A percentile compares a stretch with the other conserved stretches of the same genome.
These are phyloP conservation scores for Sugiyamaella xylanicola DNA, from an alignment of 1,139 yeast species.

Conservation along the genomic window DNA sequence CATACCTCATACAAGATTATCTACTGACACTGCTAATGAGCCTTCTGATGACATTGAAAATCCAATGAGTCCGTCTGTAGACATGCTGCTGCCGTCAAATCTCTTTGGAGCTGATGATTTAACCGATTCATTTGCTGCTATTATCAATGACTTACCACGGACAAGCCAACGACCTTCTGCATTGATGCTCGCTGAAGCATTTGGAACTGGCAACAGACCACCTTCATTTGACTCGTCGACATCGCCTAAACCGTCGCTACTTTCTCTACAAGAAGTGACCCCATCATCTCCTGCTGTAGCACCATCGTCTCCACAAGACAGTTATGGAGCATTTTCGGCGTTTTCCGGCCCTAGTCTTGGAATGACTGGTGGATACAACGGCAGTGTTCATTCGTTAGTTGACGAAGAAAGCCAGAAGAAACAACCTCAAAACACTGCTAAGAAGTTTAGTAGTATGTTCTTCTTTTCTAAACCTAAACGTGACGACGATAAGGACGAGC, in stretches of 20 bases:
- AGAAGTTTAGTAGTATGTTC: conserved; percentile 30
- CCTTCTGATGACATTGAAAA: conserved; percentile 21
- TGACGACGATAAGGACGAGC: conserved; percentile 13
- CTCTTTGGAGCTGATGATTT: conserved; percentile 39
- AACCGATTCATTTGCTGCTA: conserved; percentile 31
- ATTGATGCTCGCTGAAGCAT: conserved; percentile 30
- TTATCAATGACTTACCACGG: conserved; percentile 20
- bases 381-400: conserved; percentile 20
- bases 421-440: conserved; percentile 21
- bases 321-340: conserved; percentile 23
- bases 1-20: background rate
- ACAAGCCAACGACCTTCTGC: conserved; percentile 30
- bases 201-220: conserved; percentile 25
- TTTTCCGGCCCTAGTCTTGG: conserved; percentile 22
- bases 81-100: conserved; percentile 40
- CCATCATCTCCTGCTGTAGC: conserved; percentile 23
- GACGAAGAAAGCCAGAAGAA: conserved; percentile 14
- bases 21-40: background rate
- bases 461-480: conserved; percentile 27
- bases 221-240: conserved; percentile 24
- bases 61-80: conserved; percentile 37
- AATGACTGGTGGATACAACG: conserved; percentile 18
- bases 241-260: conserved; percentile 30
- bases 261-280: conserved; percentile 24
- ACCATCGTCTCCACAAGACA: conserved; percentile 29